A percentile compares a stretch with the other conserved stretches of the same genome.
phyloP scores from a whole-genome alignment of 2,329 filamentous ascomycete genomes.

The Cylindrodendrum hubeiense region DNA sequence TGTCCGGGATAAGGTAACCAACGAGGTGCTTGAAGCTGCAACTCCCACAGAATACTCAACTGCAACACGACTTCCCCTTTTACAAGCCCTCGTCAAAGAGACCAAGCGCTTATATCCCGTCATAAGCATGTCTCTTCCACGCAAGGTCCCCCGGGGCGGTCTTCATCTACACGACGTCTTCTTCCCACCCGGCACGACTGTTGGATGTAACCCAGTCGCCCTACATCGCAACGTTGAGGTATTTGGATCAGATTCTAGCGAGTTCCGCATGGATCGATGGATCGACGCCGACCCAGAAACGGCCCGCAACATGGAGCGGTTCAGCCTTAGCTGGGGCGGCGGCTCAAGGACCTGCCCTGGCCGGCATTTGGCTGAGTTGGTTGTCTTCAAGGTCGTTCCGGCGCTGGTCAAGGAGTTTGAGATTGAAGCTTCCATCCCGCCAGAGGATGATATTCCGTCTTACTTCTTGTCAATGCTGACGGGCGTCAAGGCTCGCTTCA shows the following conservation, averaged over 20 bases:
- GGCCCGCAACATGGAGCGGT: constrained; percentile 58
- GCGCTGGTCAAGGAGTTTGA: constrained; percentile 59
- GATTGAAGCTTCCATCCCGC: constrained; percentile 54
- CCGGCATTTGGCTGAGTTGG: constrained; percentile 62
- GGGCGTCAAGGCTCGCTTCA: constrained; percentile 59
- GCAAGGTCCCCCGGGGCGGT: constrained; percentile 55
- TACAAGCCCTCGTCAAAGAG: constrained; percentile 62
- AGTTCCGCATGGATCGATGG: constrained; percentile 63
- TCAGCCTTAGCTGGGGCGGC: constrained; percentile 65
- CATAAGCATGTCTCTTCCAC: constrained; percentile 64
- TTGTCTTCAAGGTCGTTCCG: constrained; percentile 59
- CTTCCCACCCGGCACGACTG: constrained; percentile 59
- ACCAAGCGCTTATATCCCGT: constrained; percentile 64
- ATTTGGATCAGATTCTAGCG: constrained; percentile 60
- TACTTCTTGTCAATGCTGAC: constrained; percentile 68
- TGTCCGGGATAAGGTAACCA: constrained; percentile 49
- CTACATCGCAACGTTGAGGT: constrained; percentile 64
- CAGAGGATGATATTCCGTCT: constrained; percentile 53
- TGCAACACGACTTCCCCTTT: constrained; percentile 47
- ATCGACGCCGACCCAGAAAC: constrained; percentile 46
- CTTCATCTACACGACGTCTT: constrained; percentile 53
- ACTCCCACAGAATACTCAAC: constrained; percentile 39
- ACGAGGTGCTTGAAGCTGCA: constrained; percentile 45
- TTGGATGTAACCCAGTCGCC: constrained; percentile 64
- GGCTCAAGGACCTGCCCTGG: constrained; percentile 65